These are phyloP conservation scores for Gracilaria caudata DNA, from an alignment of 23 red algal genomes.

Conservation along the genomic window DNA sequence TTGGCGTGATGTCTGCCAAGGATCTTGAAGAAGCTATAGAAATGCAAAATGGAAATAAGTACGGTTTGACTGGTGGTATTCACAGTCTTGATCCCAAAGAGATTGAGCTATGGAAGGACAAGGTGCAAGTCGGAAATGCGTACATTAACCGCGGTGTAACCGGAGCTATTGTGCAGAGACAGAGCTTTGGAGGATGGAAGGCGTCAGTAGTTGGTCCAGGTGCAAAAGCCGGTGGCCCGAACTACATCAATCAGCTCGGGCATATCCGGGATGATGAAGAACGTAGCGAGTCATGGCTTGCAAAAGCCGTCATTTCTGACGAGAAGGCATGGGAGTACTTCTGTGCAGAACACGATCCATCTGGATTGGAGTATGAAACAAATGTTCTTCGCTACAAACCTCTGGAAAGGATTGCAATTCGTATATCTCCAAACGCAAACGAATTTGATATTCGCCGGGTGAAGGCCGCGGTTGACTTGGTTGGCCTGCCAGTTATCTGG, in stretches of 20 bases:
- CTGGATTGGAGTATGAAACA: constrained; percentile 41
- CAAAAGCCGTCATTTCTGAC: constrained; percentile 34
- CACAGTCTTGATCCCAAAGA: constrained; percentile 58
- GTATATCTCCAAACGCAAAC: constrained; percentile 31
- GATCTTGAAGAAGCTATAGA: constrained; percentile 58
- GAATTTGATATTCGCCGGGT: constrained; percentile 40
- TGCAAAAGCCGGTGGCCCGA: constrained; percentile 68
- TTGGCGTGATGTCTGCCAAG: constrained; percentile 44
- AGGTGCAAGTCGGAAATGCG: constrained; percentile 65
- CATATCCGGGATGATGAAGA: background rate
- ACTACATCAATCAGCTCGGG: constrained; percentile 59
- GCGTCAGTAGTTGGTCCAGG: constrained; percentile 52
- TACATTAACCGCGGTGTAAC: constrained; percentile 64
- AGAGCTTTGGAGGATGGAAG: constrained; percentile 67
- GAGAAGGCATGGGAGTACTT: constrained; percentile 58
- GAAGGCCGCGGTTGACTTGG: constrained; percentile 31
- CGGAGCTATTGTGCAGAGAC: constrained; percentile 61
- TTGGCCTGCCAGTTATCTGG: constrained; percentile 35
- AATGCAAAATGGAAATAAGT: constrained; percentile 56
- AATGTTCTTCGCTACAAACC: constrained; percentile 64
- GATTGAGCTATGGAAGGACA: constrained; percentile 59
- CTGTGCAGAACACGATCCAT: constrained; percentile 47
- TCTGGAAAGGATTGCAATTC: constrained; percentile 36
- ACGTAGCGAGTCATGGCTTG: constrained; percentile 43
- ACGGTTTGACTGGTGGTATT: constrained; percentile 62